Percentiles rank a stretch among this genome's conserved stretches.
These are phyloP conservation scores for Pseudogymnoascus sp. DNA, from an alignment of 2,329 filamentous ascomycete species.

Conservation along the genomic window DNA sequence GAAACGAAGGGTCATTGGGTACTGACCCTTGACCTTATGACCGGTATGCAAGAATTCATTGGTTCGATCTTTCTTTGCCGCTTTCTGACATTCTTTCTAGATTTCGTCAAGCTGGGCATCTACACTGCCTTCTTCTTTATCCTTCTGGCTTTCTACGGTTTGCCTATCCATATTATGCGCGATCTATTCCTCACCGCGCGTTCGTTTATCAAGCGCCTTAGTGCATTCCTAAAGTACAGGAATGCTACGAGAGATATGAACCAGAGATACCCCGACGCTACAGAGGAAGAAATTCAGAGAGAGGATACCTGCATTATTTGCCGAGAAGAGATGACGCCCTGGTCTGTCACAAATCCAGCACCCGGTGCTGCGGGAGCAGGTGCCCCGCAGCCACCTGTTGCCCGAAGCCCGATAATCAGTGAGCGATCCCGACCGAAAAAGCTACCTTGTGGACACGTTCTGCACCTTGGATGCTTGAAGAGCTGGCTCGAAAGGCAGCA, in stretches of 20 bases:
- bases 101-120: conserved; percentile 83
- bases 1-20: conserved; percentile 91
- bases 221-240: conserved; percentile 81
- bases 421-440: conserved; percentile 89
- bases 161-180: conserved; percentile 93
- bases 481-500: conserved; percentile 97
- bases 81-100: conserved; percentile 35
- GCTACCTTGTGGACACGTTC: conserved; percentile 87
- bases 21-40: conserved; percentile 76
- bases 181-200: conserved; percentile 91
- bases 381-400: conserved; percentile 27
- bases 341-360: conserved; percentile 46
- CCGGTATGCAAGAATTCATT: conserved; percentile 46
- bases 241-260: conserved; percentile 94
- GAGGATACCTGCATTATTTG: conserved; percentile 98
- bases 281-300: conserved; percentile 70
- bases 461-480: conserved; percentile 89
- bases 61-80: neutral
- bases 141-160: conserved; percentile 84
- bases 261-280: conserved; percentile 80
- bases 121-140: conserved; percentile 92
- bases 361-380: conserved; percentile 30
- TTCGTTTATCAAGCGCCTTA: conserved; percentile 84
- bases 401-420: conserved; percentile 45
- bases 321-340: conserved; percentile 87